Percentiles rank a stretch among this genome's conserved stretches.
phyloP scores from a whole-genome alignment of 2,329 filamentous ascomycete genomes.

The Penicillium sumatraense region DNA sequence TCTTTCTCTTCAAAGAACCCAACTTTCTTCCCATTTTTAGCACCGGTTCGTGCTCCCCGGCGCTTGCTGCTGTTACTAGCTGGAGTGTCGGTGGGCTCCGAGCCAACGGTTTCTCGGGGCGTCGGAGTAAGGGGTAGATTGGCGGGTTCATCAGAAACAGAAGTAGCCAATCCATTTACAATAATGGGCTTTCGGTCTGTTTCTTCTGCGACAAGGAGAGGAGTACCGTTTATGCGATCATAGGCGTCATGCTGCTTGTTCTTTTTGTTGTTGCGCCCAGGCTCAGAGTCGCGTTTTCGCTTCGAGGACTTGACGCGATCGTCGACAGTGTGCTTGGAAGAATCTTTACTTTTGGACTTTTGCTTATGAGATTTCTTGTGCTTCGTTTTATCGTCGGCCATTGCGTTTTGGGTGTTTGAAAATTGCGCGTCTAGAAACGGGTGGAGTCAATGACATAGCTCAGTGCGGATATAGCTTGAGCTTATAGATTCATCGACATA shows the following conservation, averaged over 20 bases:
- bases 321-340: background rate
- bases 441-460: constrained; percentile 2
- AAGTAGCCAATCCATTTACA: background rate
- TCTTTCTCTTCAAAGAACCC: constrained; percentile 40
- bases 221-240: background rate
- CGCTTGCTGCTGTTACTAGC: background rate
- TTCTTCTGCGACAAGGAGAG: background rate
- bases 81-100: background rate
- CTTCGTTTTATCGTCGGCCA: constrained; percentile 10
- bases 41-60: constrained; percentile 14
- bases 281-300: constrained; percentile 31
- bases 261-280: constrained; percentile 14
- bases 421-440: constrained; percentile 4
- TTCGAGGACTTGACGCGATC: constrained; percentile 20
- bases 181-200: background rate
- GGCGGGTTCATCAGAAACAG: background rate
- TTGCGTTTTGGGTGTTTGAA: background rate
- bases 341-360: background rate
- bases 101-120: background rate
- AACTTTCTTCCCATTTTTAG: constrained; percentile 23
- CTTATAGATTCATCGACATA: background rate
- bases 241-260: constrained; percentile 15
- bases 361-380: constrained; percentile 11
- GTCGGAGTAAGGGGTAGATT: background rate
- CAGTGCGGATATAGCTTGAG: background rate